These are phyloP conservation scores for Pseudocercospora crystallina DNA, from an alignment of 2,329 filamentous ascomycete species.

Conservation along the genomic window DNA sequence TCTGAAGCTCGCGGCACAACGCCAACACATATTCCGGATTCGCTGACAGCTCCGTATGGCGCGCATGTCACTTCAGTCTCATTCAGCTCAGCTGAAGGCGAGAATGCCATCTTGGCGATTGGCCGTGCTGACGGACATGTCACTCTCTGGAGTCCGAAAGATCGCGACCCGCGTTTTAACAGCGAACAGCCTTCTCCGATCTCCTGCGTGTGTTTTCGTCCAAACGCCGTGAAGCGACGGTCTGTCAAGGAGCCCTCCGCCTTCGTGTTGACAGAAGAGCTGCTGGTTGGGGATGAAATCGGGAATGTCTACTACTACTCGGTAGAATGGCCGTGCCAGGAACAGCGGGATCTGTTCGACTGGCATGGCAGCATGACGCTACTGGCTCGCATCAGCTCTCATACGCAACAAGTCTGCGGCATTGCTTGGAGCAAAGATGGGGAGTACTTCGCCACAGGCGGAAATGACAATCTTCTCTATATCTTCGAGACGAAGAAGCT, in stretches of 20 bases:
- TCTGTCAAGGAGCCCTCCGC: constrained; percentile 52
- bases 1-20: constrained; percentile 64
- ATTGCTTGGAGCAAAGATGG: constrained; percentile 83
- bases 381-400: constrained; percentile 72
- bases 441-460: constrained; percentile 76
- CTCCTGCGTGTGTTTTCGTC: constrained; percentile 79
- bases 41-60: constrained; percentile 52
- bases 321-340: constrained; percentile 71
- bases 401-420: constrained; percentile 88
- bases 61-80: constrained; percentile 76
- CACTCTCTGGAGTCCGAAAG: constrained; percentile 73
- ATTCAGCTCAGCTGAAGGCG: constrained; percentile 78
- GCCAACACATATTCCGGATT: constrained; percentile 45
- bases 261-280: constrained; percentile 70
- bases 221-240: constrained; percentile 53
- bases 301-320: constrained; percentile 86
- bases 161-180: constrained; percentile 70
- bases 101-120: constrained; percentile 78
- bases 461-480: constrained; percentile 87
- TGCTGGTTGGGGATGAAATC: constrained; percentile 80
- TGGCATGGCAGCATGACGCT: constrained; percentile 80
- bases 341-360: constrained; percentile 64
- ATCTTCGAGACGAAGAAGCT: constrained; percentile 72
- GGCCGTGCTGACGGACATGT: constrained; percentile 77
- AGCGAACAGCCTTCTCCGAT: constrained; percentile 70